These are phyloP conservation scores for Chlorella sorokiniana DNA, from an alignment of 139 green algal species.

Conservation along the genomic window DNA sequence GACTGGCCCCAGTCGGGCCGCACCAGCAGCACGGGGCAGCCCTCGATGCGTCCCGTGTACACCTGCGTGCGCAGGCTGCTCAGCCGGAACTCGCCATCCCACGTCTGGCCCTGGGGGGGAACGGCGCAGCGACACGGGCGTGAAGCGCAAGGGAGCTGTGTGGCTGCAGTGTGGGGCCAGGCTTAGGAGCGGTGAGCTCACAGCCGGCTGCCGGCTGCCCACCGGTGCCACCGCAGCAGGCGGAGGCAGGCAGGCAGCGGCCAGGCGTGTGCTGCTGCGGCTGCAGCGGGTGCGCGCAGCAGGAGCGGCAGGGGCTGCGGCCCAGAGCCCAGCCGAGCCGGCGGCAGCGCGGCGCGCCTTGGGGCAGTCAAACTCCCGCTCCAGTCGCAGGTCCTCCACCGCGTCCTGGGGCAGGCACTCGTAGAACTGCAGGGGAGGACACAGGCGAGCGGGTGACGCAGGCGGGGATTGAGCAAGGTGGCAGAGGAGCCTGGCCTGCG, in stretches of 20 bases:
- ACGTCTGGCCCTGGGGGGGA: slow-evolving; percentile 46
- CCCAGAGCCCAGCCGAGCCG: no score
- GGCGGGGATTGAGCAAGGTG: no score
- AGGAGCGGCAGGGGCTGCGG: no score
- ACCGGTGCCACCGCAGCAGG: no score
- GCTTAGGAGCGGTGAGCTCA: no score
- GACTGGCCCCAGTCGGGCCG: slow-evolving; percentile 63
- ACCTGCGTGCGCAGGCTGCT: slow-evolving; percentile 59
- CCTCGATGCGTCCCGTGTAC: slow-evolving; percentile 55
- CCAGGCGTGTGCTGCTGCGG: no score
- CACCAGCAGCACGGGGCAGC: slow-evolving; percentile 69
- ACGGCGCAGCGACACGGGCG: no score
- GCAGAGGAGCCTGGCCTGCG: no score
- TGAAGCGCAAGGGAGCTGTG: no score
- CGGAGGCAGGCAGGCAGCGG: background rate
- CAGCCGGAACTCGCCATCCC: slow-evolving; percentile 71
- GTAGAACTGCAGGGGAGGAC: slow-evolving; percentile 87
- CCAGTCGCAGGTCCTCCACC: slow-evolving; percentile 74
- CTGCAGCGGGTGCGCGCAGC: no score
- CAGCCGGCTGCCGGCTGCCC: no score
- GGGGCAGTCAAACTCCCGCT: slow-evolving; percentile 79
- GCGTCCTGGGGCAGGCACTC: slow-evolving; percentile 72
- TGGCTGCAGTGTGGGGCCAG: no score
- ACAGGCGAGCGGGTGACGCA: background rate
- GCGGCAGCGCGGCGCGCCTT: slow-evolving; percentile 49